Evolutionary conservation across 2,329 filamentous ascomycete species (phyloP).

Genomic region (Pestalotiopsis sp.): DNA sequence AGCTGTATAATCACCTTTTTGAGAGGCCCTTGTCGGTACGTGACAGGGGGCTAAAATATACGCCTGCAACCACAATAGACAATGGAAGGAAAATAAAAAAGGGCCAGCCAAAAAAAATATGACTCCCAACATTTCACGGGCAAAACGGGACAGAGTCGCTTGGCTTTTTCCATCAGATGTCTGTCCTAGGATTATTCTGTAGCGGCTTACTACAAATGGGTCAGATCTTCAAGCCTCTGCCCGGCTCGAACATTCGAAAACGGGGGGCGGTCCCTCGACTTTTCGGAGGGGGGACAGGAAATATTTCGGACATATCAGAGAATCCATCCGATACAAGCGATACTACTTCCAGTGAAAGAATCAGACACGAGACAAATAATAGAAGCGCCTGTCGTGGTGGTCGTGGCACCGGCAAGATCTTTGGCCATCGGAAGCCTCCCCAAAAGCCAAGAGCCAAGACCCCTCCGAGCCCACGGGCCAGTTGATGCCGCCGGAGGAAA

Average conservation of each 20-base stretch:
- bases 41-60: too few species aligned
- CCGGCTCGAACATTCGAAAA: slow-evolving; percentile 6
- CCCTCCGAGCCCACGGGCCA: background rate
- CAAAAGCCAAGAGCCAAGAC: background rate
- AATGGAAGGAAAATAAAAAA: background rate
- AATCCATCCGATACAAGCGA: too few species aligned
- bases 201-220: slow-evolving; percentile 10
- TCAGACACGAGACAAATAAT: background rate
- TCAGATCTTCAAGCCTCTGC: background rate
- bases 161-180: background rate
- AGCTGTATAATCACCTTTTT: too few species aligned
- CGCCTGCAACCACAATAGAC: too few species aligned
- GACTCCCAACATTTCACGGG: background rate
- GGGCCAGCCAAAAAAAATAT: too few species aligned
- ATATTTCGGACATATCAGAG: background rate
- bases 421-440: too few species aligned
- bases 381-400: background rate
- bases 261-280: too few species aligned
- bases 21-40: too few species aligned
- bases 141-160: background rate
- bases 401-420: background rate
- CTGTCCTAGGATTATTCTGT: background rate
- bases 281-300: background rate
- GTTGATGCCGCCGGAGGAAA: background rate
- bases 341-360: too few species aligned